Evolutionary conservation across 148 eudicot species (phyloP).

Genomic region (Nepenthes gracilis): DNA sequence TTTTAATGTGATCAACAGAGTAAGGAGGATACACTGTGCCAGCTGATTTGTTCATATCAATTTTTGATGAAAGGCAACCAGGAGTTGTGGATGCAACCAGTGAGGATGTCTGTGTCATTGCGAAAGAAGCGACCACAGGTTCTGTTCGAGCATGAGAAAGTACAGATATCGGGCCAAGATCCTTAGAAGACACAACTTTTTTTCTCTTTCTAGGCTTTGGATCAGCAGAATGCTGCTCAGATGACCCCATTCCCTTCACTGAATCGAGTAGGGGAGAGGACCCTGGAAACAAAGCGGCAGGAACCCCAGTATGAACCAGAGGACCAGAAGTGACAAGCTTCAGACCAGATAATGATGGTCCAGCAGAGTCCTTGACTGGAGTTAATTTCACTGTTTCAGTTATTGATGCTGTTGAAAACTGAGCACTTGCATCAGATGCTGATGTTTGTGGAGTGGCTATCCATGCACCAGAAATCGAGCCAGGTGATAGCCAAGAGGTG

Average conservation of each 20-base stretch:
- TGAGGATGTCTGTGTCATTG: slow-evolving; percentile 4
- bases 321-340: slow-evolving; percentile 35
- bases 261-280: slow-evolving; percentile 8
- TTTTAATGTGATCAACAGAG: slow-evolving; percentile 17
- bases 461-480: slow-evolving; percentile 62
- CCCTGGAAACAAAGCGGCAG: slow-evolving; percentile 4
- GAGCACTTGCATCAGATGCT: slow-evolving; percentile 32
- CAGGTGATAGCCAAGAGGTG: slow-evolving; percentile 62
- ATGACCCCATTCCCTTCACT: slow-evolving; percentile 13
- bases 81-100: slow-evolving; percentile 30
- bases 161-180: slow-evolving; percentile 13
- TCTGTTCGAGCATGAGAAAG: slow-evolving; percentile 7
- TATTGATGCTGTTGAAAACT: slow-evolving; percentile 35
- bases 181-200: slow-evolving; percentile 35
- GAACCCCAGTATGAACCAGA: slow-evolving; percentile 19
- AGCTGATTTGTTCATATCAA: slow-evolving; percentile 17
- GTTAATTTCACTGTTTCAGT: slow-evolving; percentile 60
- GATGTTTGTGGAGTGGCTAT: slow-evolving; percentile 35
- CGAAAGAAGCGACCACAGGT: not conserved
- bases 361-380: slow-evolving; percentile 43
- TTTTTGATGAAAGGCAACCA: slow-evolving; percentile 19
- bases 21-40: slow-evolving; percentile 17
- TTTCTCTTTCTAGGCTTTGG: slow-evolving; percentile 73
- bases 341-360: slow-evolving; percentile 21
- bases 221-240: slow-evolving; percentile 36